Evolutionary conservation across 2,329 filamentous ascomycete species (phyloP).

Genomic region (Elsinoe fawcettii): DNA sequence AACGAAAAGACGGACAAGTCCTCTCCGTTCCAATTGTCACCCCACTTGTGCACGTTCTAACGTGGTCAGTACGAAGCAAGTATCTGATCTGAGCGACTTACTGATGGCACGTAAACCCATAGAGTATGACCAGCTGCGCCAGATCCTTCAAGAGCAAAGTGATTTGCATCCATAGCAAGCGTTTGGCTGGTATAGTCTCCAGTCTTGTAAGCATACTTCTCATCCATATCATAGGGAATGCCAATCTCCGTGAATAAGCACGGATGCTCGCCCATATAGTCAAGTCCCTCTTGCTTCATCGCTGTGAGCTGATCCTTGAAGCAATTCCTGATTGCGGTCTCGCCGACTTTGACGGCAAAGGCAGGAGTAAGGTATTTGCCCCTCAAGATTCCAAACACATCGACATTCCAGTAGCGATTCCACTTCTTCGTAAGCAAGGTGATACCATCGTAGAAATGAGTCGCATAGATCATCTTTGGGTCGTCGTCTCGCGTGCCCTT

Average conservation of each 20-base stretch:
- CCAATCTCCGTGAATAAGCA: slow-evolving; percentile 91
- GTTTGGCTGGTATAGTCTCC: slow-evolving; percentile 92
- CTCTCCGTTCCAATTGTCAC: slow-evolving; percentile 96
- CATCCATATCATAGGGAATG: slow-evolving; percentile 98
- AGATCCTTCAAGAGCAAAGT: slow-evolving; percentile 82
- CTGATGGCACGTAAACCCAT: slow-evolving; percentile 75
- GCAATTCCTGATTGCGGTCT: slow-evolving; percentile 89
- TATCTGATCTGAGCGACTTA: slow-evolving; percentile 33
- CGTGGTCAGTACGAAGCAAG: not conserved
- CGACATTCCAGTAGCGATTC: slow-evolving; percentile 96
- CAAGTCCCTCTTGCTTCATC: slow-evolving; percentile 77
- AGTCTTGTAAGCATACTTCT: slow-evolving; percentile 89
- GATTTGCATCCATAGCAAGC: slow-evolving; percentile 89
- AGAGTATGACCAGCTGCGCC: slow-evolving; percentile 76
- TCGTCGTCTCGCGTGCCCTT: slow-evolving; percentile 87
- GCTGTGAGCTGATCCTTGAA: slow-evolving; percentile 79
- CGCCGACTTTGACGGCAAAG: slow-evolving; percentile 86
- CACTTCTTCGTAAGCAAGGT: slow-evolving; percentile 97
- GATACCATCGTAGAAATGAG: slow-evolving; percentile 94
- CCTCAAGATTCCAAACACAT: slow-evolving; percentile 84
- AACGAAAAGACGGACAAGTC: slow-evolving; percentile 83
- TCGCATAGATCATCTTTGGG: slow-evolving; percentile 80
- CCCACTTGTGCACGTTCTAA: slow-evolving; percentile 76
- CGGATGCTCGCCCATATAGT: slow-evolving; percentile 81
- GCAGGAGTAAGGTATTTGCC: slow-evolving; percentile 82